Evolutionary conservation across 306 rosid genomes (phyloP).

Genomic region (Vigna mungo): DNA sequence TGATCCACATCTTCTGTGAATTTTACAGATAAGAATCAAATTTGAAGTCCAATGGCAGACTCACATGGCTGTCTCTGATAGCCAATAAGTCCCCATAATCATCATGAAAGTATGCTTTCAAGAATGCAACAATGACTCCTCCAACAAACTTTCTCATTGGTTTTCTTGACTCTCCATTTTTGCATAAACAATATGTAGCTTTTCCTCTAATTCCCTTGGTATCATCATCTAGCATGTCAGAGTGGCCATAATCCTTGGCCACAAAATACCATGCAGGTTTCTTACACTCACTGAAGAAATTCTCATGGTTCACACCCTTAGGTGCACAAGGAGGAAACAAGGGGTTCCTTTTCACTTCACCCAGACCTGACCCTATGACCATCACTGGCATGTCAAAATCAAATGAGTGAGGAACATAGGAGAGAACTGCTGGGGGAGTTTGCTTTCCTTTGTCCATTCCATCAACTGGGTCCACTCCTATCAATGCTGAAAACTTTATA

Average conservation of each 20-base stretch:
- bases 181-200: slow-evolving; percentile 65
- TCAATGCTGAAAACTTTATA: slow-evolving; percentile 70
- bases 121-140: slow-evolving; percentile 78
- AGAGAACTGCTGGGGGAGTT: slow-evolving; percentile 87
- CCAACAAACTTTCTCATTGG: slow-evolving; percentile 94
- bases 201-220: slow-evolving; percentile 75
- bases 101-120: slow-evolving; percentile 67
- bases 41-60: slow-evolving; percentile 59
- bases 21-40: slow-evolving; percentile 51
- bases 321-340: slow-evolving; percentile 88
- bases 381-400: slow-evolving; percentile 64
- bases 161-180: slow-evolving; percentile 73
- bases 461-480: slow-evolving; percentile 93
- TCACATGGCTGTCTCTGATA: slow-evolving; percentile 51
- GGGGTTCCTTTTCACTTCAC: slow-evolving; percentile 62
- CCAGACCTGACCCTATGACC: slow-evolving; percentile 78
- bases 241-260: slow-evolving; percentile 76
- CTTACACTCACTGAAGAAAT: slow-evolving; percentile 71
- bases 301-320: slow-evolving; percentile 76
- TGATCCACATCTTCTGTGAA: not conserved
- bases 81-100: slow-evolving; percentile 57
- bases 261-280: slow-evolving; percentile 71
- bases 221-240: slow-evolving; percentile 84
- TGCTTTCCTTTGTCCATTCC: slow-evolving; percentile 78
- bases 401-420: slow-evolving; percentile 69